Base-by-base conservation (phyloP, 2,329 filamentous ascomycete genomes). In the Alternaria gaisen region DNA sequence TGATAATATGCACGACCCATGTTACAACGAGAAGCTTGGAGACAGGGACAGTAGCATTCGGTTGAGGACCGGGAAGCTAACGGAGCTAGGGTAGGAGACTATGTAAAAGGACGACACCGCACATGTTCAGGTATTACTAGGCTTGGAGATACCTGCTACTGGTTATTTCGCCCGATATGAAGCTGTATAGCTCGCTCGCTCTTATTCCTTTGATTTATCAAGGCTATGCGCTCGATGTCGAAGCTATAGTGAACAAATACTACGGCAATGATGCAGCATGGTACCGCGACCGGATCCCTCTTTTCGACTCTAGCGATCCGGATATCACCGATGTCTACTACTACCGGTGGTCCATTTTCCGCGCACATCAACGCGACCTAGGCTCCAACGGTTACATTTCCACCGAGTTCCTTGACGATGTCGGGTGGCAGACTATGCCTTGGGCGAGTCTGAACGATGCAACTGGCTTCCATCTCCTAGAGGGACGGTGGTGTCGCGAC, bases 311-410 rank as follows among this genome's bases (percentile, higher is more conserved):
- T 18, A 79, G 77, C 50, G 77, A 80, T 54, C 46, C 68, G 1
- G 63, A 76, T 10, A 74, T 81, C 16, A 78, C 76, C 1, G 77
- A 81, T 18, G 80, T 82, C 10, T 82, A 82, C 67, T 82, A 83
- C 68, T 82, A 82, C 61, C 80, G 81, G 32, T 82, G 80, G 81
- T 77, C 74, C 26, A 73, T 82, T 26, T 83, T 80, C 69, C 76
- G 80, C 3, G 74, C 80, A 0, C 81, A 83, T 58, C 81, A 82
- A 65, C 77, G 80, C 26, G 80, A 83, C 54, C 69, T 82, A 0
- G 81, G 81, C 9, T 58, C 75, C 3, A 70, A 78, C 16, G 80
- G 80, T 2, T 82, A 76, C 65, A 81, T 83, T n/a, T 79, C 79
- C 0, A 83, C 80, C 3, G 81, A 83, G 28, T 82, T 83, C 34